Evolutionary conservation across 371 early-diverging fungal species (phyloP).

Genomic region (Cokeromyces recurvatus): DNA sequence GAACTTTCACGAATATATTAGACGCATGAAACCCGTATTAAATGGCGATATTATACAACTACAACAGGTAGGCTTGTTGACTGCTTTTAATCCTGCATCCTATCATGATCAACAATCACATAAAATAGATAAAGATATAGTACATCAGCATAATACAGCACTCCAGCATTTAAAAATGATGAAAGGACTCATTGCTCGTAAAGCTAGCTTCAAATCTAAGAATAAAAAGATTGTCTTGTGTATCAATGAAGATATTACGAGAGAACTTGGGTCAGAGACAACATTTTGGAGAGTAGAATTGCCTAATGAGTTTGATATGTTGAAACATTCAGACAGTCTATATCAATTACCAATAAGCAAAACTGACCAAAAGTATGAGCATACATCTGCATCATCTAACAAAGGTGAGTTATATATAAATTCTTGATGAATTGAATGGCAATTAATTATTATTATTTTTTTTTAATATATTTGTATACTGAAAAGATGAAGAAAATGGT

Average conservation of each 20-base stretch:
- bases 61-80: conserved; percentile 22
- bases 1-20: conserved; percentile 33
- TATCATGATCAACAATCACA: not conserved
- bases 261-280: not conserved
- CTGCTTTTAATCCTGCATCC: conserved; percentile 13
- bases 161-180: not conserved
- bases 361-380: not conserved
- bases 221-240: conserved; percentile 16
- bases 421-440: too few species aligned
- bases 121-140: not conserved
- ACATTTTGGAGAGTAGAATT: conserved; percentile 15
- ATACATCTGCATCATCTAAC: too few species aligned
- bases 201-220: conserved; percentile 1
- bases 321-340: not conserved
- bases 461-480: too few species aligned
- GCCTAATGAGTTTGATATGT: conserved; percentile 3
- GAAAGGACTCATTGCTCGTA: not conserved
- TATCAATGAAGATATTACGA: conserved; percentile 15
- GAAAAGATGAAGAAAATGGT: too few species aligned
- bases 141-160: not conserved
- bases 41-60: conserved; percentile 31
- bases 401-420: too few species aligned
- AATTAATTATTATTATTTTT: too few species aligned
- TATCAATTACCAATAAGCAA: conserved; percentile 3
- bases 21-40: conserved; percentile 24